Evolutionary conservation across 306 rosid genomes (phyloP), one percentile per base, ranked within the genome.

Genomic region (Dicorynia guianensis): DNA sequence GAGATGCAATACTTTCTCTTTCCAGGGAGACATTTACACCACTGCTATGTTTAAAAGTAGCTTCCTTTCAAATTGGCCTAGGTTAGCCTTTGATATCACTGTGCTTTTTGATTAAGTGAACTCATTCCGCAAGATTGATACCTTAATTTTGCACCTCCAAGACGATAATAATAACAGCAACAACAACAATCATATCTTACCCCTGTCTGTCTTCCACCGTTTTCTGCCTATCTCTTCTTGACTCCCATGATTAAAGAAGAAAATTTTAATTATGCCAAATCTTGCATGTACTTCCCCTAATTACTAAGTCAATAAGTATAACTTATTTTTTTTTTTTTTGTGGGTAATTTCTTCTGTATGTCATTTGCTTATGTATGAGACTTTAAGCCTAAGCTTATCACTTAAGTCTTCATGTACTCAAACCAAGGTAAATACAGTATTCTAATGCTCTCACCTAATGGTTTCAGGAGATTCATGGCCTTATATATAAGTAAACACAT

Each of bases 401-500:
- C 1, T 30, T 12, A 8, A 19, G 5, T 47, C n/a, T 47, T 47
- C 15, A 15, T 50, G 56, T 25, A 25, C 34, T 25, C 30, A 25
- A 25, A 25, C 30, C 30, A 2, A 25, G 30, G 30, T 25, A 25
- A 25, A 25, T 25, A 25, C 34, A 1, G 17, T n/a, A 10, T 25
- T 63, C 69, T 79, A 18, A 76, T 67, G 34, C 53, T 48, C 61
- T 65, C 76, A 15, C 44, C 44, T 38, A 40, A 56, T 67, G 60
- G 67, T 63, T 59, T 39, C 79, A 86, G 94, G 90, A 93, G 98
- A 86, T 93, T 87, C 80, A 84, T 79, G 35, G 97, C 98, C 69
- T 79, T 87, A 12, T 84, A 89, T 68, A 74, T 89, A 17, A 62
- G 87, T 68, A 73, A 85, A 69, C 91, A 81, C 72, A 80, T 90